Evolutionary conservation across 139 green algal genomes (phyloP).

Genomic region (Bryopsis sp.): DNA sequence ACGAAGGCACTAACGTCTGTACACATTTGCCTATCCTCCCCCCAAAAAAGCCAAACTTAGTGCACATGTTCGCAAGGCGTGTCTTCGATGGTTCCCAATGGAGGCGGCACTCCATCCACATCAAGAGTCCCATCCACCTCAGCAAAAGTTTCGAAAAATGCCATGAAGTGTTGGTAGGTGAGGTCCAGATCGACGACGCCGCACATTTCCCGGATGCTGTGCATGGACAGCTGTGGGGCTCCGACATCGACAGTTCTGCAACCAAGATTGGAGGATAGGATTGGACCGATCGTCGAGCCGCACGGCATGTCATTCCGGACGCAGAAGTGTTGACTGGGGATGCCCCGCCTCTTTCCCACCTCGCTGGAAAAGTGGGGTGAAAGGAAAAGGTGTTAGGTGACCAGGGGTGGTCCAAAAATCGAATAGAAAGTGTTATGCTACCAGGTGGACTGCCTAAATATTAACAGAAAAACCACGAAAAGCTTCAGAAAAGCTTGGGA

Average conservation of each 20-base stretch:
- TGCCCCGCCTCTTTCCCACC: constrained; percentile 37
- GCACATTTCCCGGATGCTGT: constrained; percentile 83
- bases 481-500: background rate
- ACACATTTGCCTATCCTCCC: no score
- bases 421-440: background rate
- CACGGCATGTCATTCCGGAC: constrained; percentile 95
- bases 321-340: constrained; percentile 78
- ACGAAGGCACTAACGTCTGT: no score
- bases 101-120: constrained; percentile 49
- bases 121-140: constrained; percentile 45
- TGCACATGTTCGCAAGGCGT: background rate
- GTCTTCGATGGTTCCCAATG: constrained; percentile 16
- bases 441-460: background rate
- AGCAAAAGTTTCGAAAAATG: constrained; percentile 61
- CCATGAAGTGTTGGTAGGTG: constrained; percentile 56
- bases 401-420: no score
- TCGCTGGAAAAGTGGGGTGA: no score
- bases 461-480: background rate
- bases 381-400: no score
- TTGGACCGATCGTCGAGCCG: constrained; percentile 95
- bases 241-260: constrained; percentile 25
- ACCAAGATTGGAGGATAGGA: constrained; percentile 59
- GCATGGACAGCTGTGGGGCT: constrained; percentile 75
- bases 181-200: constrained; percentile 54
- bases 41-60: no score